Conservation (phyloP, 2,329 filamentous ascomycete genomes). For the Phialocephala sp. region DNA sequence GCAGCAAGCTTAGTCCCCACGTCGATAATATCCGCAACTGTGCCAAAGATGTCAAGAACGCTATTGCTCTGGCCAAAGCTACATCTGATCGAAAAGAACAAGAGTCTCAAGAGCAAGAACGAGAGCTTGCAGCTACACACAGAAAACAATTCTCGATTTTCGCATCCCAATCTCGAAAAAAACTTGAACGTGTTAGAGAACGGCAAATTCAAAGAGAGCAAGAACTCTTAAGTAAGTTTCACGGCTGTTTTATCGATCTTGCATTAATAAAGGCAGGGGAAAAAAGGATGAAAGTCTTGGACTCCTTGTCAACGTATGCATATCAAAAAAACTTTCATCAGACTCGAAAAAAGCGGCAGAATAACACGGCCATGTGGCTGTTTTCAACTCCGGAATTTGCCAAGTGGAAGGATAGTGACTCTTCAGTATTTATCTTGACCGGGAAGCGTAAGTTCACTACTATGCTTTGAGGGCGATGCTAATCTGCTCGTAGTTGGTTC, state of each 20-base stretch:
- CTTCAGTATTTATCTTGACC: slow-evolving; percentile 24
- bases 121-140: slow-evolving; percentile 23
- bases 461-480: slow-evolving; percentile 12
- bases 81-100: slow-evolving; percentile 26
- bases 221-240: slow-evolving; percentile 20
- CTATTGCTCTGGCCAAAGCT: slow-evolving; percentile 29
- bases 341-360: slow-evolving; percentile 24
- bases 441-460: slow-evolving; percentile 25
- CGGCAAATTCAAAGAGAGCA: slow-evolving; percentile 17
- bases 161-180: slow-evolving; percentile 16
- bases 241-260: slow-evolving; percentile 8
- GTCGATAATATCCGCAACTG: slow-evolving; percentile 23
- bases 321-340: slow-evolving; percentile 22
- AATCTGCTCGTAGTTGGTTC: slow-evolving; percentile 27
- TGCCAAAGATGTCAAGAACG: slow-evolving; percentile 28
- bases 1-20: slow-evolving; percentile 23
- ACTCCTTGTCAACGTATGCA: slow-evolving; percentile 25
- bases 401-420: slow-evolving; percentile 19
- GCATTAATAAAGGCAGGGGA: slow-evolving; percentile 16
- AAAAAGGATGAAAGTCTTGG: slow-evolving; percentile 21
- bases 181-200: slow-evolving; percentile 21
- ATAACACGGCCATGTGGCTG: slow-evolving; percentile 24
- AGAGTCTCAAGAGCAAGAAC: slow-evolving; percentile 23
- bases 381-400: slow-evolving; percentile 24
- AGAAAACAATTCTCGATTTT: slow-evolving; percentile 22